A percentile compares a stretch with the other conserved stretches of the same genome.
These are phyloP conservation scores for Boletellus deceptivus DNA, from an alignment of 1,284 basidiomycete species.

Conservation along the genomic window DNA sequence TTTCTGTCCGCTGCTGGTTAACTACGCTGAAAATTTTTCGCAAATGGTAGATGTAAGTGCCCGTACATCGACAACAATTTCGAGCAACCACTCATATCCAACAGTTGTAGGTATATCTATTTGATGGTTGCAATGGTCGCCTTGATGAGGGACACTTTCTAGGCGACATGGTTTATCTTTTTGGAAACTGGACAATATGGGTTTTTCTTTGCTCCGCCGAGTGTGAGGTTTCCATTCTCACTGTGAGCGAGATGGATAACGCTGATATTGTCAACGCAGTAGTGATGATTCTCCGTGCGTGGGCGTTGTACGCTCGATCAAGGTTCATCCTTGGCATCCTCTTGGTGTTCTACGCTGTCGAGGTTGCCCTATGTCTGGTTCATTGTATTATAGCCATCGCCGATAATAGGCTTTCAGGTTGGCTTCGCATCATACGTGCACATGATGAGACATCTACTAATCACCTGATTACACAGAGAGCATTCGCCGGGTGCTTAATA, in stretches of 20 bases:
- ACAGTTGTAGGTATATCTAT: constrained; percentile 7
- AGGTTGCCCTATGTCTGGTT: not conserved
- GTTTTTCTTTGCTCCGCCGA: constrained; percentile 3
- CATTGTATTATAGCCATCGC: not conserved
- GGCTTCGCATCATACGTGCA: not conserved
- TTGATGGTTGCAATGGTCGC: too few relatives aligned
- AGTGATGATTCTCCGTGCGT: constrained; percentile 12
- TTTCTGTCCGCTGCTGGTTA: not conserved
- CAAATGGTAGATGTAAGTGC: not conserved
- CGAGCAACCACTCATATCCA: not conserved
- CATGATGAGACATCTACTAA: not conserved
- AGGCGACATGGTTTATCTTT: not conserved
- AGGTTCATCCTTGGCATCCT: constrained; percentile 4
- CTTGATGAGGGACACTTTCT: not conserved
- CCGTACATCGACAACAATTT: too few relatives aligned
- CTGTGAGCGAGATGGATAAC: not conserved
- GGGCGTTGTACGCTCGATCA: constrained; percentile 9
- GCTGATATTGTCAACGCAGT: not conserved
- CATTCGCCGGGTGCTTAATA: not conserved
- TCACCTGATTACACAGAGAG: not conserved
- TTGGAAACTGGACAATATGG: not conserved
- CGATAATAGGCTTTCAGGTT: not conserved
- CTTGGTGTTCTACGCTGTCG: not conserved
- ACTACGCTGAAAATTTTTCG: not conserved
- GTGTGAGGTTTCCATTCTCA: not conserved